Conservation (phyloP, 345 rosid species). For the Raphanus sativus region DNA sequence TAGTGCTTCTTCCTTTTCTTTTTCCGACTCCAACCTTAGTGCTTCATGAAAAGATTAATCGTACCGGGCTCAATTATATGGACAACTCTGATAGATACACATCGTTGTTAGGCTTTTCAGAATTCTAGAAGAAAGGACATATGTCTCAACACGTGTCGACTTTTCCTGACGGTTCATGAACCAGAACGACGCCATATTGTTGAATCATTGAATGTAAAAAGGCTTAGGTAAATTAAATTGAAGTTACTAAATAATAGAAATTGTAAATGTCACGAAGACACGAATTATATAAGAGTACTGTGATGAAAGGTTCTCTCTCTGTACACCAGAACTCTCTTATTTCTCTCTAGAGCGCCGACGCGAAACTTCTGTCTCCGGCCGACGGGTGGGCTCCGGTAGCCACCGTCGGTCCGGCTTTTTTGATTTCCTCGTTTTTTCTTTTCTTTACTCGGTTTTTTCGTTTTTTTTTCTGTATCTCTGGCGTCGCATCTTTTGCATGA, state of each 20-base stretch:
- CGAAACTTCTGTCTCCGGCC: no score
- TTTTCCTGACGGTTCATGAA: slow-evolving; percentile 23
- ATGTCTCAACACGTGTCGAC: slow-evolving; percentile 31
- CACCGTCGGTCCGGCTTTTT: no score
- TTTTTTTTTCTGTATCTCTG: no score
- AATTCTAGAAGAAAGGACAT: slow-evolving; percentile 39
- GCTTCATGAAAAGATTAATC: slow-evolving; percentile 17
- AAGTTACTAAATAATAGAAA: not conserved
- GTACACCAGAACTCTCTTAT: no score
- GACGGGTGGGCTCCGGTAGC: no score
- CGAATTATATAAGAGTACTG: not conserved
- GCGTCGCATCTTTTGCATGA: no score
- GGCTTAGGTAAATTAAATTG: not conserved
- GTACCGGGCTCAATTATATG: slow-evolving; percentile 14
- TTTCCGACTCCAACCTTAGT: slow-evolving; percentile 12
- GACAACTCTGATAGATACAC: slow-evolving; percentile 24
- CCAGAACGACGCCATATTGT: slow-evolving; percentile 5
- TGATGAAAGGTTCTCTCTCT: no score
- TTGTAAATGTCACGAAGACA: not conserved
- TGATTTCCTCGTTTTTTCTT: no score
- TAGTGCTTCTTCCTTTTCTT: slow-evolving; percentile 23
- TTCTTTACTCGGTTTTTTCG: no score
- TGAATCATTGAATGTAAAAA: not conserved
- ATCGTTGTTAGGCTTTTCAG: slow-evolving; percentile 29
- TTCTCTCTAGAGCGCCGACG: no score